Percentiles rank a stretch among this genome's conserved stretches.
Conservation (phyloP, 106 monocot species). For the Acanthochlamys bracteata region DNA sequence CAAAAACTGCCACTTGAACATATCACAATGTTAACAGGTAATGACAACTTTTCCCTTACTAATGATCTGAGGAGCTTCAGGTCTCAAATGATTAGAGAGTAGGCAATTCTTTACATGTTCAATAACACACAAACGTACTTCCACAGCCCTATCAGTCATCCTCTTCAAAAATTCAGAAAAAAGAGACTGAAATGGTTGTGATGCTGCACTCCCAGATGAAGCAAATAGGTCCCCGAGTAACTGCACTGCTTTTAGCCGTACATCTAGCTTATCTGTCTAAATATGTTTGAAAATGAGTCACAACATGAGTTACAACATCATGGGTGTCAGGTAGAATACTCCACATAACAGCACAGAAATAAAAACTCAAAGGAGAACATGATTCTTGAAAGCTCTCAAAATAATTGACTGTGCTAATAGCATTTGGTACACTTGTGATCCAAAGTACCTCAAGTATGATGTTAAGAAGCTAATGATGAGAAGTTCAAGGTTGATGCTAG, state of each 20-base stretch:
- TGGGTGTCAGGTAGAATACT: no score
- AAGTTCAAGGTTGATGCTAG: no score
- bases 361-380: no score
- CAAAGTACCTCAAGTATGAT: no score
- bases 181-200: constrained; percentile 74
- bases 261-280: constrained; percentile 77
- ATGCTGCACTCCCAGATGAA: constrained; percentile 50
- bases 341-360: no score
- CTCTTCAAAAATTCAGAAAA: constrained; percentile 89
- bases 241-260: constrained; percentile 71
- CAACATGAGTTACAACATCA: constrained; percentile 3
- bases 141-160: constrained; percentile 72
- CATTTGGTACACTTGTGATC: no score
- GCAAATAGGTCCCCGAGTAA: constrained; percentile 83
- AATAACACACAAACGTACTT: constrained; percentile 74
- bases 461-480: no score
- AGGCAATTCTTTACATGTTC: constrained; percentile 79
- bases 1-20: not conserved
- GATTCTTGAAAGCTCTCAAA: no score
- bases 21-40: no score
- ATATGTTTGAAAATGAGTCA: constrained; percentile 20
- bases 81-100: constrained; percentile 58
- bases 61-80: constrained; percentile 80
- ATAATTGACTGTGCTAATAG: no score
- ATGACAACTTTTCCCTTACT: constrained; percentile 57